phyloP scores from a whole-genome alignment of 2,329 filamentous ascomycete genomes.

The Epichloe scottii region DNA sequence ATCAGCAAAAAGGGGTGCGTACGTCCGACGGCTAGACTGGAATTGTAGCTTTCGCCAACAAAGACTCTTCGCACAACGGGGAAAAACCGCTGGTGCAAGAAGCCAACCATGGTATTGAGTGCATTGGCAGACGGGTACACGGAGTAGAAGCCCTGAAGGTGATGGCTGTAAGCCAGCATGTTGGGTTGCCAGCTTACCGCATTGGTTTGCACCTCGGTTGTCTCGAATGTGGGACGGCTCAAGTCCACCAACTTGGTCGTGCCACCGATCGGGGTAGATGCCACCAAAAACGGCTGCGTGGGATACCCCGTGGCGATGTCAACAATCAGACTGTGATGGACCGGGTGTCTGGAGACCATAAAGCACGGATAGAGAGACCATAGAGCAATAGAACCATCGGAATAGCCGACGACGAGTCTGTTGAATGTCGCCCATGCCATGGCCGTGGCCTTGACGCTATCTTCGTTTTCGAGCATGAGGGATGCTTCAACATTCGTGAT shows the following conservation, averaged over 20 bases:
- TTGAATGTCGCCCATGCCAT: slow-evolving; percentile 44
- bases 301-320: slow-evolving; percentile 45
- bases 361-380: slow-evolving; percentile 41
- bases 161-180: slow-evolving; percentile 41
- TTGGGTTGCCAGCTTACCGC: slow-evolving; percentile 40
- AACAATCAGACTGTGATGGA: slow-evolving; percentile 41
- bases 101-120: slow-evolving; percentile 38
- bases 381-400: slow-evolving; percentile 41
- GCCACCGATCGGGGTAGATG: slow-evolving; percentile 42
- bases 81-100: slow-evolving; percentile 39
- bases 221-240: slow-evolving; percentile 37
- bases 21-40: slow-evolving; percentile 35
- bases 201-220: slow-evolving; percentile 38
- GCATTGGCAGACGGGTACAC: slow-evolving; percentile 40
- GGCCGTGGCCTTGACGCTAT: slow-evolving; percentile 35
- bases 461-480: slow-evolving; percentile 33
- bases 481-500: slow-evolving; percentile 15
- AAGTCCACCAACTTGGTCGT: slow-evolving; percentile 41
- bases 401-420: slow-evolving; percentile 41
- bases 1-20: slow-evolving; percentile 41
- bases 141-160: slow-evolving; percentile 41
- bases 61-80: slow-evolving; percentile 40
- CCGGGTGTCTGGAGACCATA: slow-evolving; percentile 37
- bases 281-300: slow-evolving; percentile 41
- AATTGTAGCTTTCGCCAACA: slow-evolving; percentile 36